These are phyloP conservation scores for Aspergillus candidus DNA, from an alignment of 2,329 filamentous ascomycete species.

Conservation along the genomic window DNA sequence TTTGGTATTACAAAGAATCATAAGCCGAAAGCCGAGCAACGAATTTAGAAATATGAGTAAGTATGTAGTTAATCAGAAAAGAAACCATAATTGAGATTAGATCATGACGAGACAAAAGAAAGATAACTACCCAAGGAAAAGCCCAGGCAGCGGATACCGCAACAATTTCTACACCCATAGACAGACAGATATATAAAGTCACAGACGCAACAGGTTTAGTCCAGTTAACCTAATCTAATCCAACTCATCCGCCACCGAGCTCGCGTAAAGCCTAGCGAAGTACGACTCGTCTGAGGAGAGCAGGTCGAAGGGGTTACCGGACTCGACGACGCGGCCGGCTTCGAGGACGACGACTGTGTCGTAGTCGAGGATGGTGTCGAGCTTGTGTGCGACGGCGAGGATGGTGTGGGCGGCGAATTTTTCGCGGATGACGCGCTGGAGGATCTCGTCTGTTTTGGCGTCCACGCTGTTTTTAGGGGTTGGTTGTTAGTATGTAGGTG, in stretches of 20 bases:
- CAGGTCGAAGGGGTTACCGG: slow-evolving; percentile 29
- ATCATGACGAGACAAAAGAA: no score
- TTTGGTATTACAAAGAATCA: no score
- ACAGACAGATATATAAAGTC: neutral
- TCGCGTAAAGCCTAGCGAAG: slow-evolving; percentile 33
- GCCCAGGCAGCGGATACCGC: no score
- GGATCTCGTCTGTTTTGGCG: slow-evolving; percentile 50
- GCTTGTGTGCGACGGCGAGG: slow-evolving; percentile 51
- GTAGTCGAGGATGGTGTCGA: slow-evolving; percentile 42
- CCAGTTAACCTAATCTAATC: slow-evolving; percentile 4
- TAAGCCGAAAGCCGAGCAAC: no score
- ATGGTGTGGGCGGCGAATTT: slow-evolving; percentile 55
- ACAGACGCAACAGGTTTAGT: neutral
- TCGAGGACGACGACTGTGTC: slow-evolving; percentile 36
- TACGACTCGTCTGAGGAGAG: slow-evolving; percentile 33
- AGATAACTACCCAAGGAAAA: no score
- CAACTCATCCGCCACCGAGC: slow-evolving; percentile 17
- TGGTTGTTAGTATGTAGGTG: slow-evolving; percentile 8
- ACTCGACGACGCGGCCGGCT: slow-evolving; percentile 30
- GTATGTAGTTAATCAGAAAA: no score
- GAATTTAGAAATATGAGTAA: no score
- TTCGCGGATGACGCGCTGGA: slow-evolving; percentile 52
- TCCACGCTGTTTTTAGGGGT: slow-evolving; percentile 44
- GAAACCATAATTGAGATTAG: no score
- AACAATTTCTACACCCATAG: no score